These are phyloP conservation scores for Tetracentron sinense DNA, from an alignment of 164 flowering plant species.

Conservation along the genomic window DNA sequence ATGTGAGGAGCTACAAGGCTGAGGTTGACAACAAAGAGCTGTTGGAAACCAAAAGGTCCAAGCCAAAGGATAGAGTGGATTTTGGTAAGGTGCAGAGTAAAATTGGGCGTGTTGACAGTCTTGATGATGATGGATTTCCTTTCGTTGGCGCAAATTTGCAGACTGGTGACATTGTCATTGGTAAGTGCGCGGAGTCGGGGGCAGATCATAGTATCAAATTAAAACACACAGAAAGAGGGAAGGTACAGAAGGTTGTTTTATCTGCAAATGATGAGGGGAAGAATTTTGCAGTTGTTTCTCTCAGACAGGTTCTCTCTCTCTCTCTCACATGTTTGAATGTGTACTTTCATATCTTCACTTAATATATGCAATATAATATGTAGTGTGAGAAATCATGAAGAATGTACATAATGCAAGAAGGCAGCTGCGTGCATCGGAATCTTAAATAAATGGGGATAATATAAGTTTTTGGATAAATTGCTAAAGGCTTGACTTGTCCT, in stretches of 20 bases:
- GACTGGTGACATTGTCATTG: slow-evolving; percentile 82
- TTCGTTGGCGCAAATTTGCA: slow-evolving; percentile 79
- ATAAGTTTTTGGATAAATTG: too few species aligned
- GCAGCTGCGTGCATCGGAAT: too few species aligned
- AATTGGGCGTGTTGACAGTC: slow-evolving; percentile 81
- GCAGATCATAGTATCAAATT: slow-evolving; percentile 84
- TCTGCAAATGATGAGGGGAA: slow-evolving; percentile 96
- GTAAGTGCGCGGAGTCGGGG: slow-evolving; percentile 79
- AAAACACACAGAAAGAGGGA: slow-evolving; percentile 89
- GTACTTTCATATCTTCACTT: background rate
- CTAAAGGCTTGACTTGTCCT: background rate
- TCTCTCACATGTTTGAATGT: too few species aligned
- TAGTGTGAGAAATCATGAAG: too few species aligned
- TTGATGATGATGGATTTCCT: slow-evolving; percentile 95
- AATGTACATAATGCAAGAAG: too few species aligned
- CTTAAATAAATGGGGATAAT: too few species aligned
- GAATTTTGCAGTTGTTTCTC: slow-evolving; percentile 81
- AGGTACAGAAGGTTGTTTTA: slow-evolving; percentile 84
- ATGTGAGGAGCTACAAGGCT: slow-evolving; percentile 73
- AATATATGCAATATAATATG: background rate
- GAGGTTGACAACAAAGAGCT: slow-evolving; percentile 77
- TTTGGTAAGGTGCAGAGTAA: slow-evolving; percentile 76
- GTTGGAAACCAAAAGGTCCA: slow-evolving; percentile 36
- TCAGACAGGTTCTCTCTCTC: slow-evolving; percentile 66
- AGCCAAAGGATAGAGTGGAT: slow-evolving; percentile 49